Evolutionary conservation across 1,284 basidiomycete genomes (phyloP).

Genomic region (Apiotrichum sp.): DNA sequence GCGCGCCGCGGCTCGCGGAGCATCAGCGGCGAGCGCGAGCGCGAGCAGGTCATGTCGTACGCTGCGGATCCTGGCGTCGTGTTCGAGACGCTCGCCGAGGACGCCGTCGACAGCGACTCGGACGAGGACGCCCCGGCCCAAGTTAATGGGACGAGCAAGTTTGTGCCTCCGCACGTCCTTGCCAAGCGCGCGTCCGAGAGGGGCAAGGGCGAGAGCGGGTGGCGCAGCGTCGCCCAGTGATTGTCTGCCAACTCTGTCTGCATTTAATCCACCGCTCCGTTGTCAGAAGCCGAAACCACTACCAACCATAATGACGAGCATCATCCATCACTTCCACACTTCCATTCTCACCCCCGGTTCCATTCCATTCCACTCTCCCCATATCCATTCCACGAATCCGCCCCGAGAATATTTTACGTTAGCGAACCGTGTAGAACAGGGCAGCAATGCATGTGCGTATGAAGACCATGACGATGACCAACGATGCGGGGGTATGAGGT

Average conservation of each 20-base stretch:
- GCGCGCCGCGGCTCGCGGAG: conserved; percentile 16
- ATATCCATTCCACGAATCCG: too few relatives aligned
- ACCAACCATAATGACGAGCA: too few relatives aligned
- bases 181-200: conserved; percentile 22
- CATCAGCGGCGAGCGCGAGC: conserved; percentile 29
- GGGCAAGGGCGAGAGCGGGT: conserved; percentile 25
- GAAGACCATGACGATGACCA: not conserved
- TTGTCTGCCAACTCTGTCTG: too few relatives aligned
- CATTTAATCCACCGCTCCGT: too few relatives aligned
- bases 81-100: conserved; percentile 35
- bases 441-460: conserved; percentile 2
- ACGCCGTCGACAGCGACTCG: conserved; percentile 18
- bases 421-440: not conserved
- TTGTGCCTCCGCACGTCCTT: conserved; percentile 40
- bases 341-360: too few relatives aligned
- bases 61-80: conserved; percentile 36
- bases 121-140: conserved; percentile 4
- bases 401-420: too few relatives aligned
- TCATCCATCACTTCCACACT: too few relatives aligned
- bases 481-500: too few relatives aligned
- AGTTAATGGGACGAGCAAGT: conserved; percentile 16
- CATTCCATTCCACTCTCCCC: too few relatives aligned
- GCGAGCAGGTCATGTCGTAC: conserved; percentile 28
- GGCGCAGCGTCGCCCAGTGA: conserved; percentile 25
- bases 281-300: too few relatives aligned